These are phyloP conservation scores for Ascochyta lentis DNA, from an alignment of 2,329 filamentous ascomycete genomes.

Conservation along the genomic window DNA sequence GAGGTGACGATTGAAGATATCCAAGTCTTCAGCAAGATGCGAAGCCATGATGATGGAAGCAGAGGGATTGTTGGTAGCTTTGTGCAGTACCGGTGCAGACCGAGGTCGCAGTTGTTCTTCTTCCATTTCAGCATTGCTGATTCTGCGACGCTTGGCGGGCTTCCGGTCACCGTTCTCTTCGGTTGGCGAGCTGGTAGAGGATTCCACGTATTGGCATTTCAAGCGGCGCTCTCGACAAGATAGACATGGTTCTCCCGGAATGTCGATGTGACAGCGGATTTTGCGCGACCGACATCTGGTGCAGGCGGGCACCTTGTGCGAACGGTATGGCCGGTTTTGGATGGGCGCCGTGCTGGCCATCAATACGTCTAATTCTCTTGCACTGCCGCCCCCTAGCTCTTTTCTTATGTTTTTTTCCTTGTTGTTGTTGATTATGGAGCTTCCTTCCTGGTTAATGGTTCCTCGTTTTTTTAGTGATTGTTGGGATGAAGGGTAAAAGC, in stretches of 20 bases:
- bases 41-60: conserved; percentile 51
- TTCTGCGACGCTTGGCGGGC: conserved; percentile 36
- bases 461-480: conserved; percentile 1
- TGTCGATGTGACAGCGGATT: conserved; percentile 51
- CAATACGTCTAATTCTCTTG: conserved; percentile 12
- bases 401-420: background rate
- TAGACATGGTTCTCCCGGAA: conserved; percentile 48
- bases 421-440: conserved; percentile 1
- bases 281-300: conserved; percentile 51
- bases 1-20: conserved; percentile 51
- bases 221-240: conserved; percentile 49
- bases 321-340: conserved; percentile 51
- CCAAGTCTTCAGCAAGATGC: conserved; percentile 51
- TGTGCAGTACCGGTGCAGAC: conserved; percentile 39
- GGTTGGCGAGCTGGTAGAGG: conserved; percentile 29
- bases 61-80: conserved; percentile 40
- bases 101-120: conserved; percentile 29
- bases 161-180: conserved; percentile 32
- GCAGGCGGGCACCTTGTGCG: conserved; percentile 53
- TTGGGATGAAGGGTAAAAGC: conserved; percentile 15
- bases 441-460: background rate
- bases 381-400: conserved; percentile 1
- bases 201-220: conserved; percentile 47
- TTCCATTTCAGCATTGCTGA: conserved; percentile 32
- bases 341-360: conserved; percentile 44